Conservation (phyloP, 176 grass and related monocot genomes). For the Bothriochloa decipiens region DNA sequence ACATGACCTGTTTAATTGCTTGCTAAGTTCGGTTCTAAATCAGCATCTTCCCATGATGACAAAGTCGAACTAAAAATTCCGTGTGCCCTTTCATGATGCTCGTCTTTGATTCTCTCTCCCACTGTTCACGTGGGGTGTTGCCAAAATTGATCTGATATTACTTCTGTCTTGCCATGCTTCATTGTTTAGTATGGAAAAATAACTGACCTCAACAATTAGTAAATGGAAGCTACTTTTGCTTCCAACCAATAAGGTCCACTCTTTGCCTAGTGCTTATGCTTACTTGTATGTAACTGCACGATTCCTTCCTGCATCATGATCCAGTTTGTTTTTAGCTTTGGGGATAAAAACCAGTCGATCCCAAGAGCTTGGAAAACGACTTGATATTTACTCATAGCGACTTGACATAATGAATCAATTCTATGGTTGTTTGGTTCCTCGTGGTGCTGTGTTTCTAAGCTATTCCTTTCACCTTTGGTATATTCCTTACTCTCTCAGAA, state of each 20-base stretch:
- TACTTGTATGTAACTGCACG: neutral
- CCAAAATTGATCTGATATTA: neutral
- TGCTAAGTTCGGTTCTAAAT: neutral
- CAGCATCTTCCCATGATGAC: neutral
- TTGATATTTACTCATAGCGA: neutral
- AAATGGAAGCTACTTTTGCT: neutral
- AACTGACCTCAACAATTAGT: neutral
- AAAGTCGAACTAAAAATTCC: neutral
- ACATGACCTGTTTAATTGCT: constrained; percentile 4
- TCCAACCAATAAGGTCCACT: neutral
- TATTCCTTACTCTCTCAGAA: constrained; percentile 33
- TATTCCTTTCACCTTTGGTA: constrained; percentile 11
- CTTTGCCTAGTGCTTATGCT: neutral
- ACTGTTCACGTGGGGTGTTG: neutral
- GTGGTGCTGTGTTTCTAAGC: neutral
- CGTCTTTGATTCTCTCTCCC: neutral
- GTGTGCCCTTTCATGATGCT: neutral
- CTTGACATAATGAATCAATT: neutral
- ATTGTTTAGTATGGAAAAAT: neutral
- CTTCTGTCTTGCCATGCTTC: neutral
- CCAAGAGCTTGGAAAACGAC: constrained; percentile 10
- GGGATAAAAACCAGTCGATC: neutral
- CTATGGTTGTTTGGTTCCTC: constrained; percentile 16
- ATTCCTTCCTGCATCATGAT: neutral
- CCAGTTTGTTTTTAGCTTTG: neutral